Conservation (phyloP, 139 green algal genomes). For the Diplosphaera chodatii region DNA sequence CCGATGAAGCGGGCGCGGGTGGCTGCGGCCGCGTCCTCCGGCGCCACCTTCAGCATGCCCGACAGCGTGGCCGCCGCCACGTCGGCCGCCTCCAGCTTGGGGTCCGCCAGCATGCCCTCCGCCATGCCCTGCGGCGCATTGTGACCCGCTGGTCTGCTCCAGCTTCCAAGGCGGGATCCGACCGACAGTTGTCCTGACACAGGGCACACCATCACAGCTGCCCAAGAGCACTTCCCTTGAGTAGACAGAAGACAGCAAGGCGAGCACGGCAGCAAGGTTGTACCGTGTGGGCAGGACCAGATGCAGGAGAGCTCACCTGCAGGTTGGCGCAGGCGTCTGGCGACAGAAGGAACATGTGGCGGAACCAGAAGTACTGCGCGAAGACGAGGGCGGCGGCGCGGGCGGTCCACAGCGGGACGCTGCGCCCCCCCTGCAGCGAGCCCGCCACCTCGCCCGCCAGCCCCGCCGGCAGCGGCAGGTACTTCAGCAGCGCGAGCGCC, state of each 20-base stretch:
- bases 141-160: too few species aligned
- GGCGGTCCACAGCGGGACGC: slow-evolving; percentile 52
- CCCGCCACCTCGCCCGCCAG: slow-evolving; percentile 20
- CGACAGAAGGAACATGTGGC: slow-evolving; percentile 61
- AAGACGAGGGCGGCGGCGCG: slow-evolving; percentile 62
- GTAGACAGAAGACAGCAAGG: too few species aligned
- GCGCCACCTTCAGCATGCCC: slow-evolving; percentile 51
- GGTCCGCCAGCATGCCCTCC: slow-evolving; percentile 50
- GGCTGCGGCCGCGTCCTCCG: slow-evolving; percentile 11
- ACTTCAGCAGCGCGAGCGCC: slow-evolving; percentile 57
- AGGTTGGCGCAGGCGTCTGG: slow-evolving; percentile 5
- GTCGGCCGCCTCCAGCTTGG: slow-evolving; percentile 64
- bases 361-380: slow-evolving; percentile 71
- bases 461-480: slow-evolving; percentile 35
- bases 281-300: too few species aligned
- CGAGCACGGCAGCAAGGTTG: too few species aligned
- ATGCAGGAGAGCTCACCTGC: not conserved
- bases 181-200: too few species aligned
- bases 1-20: slow-evolving; percentile 42
- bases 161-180: too few species aligned
- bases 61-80: slow-evolving; percentile 66
- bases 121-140: slow-evolving; percentile 20
- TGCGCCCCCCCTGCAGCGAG: slow-evolving; percentile 16
- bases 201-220: too few species aligned
- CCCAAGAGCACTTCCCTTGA: too few species aligned